Evolutionary conservation across 2,329 filamentous ascomycete genomes (phyloP).

Genomic region (Diaporthe citriasiana): DNA sequence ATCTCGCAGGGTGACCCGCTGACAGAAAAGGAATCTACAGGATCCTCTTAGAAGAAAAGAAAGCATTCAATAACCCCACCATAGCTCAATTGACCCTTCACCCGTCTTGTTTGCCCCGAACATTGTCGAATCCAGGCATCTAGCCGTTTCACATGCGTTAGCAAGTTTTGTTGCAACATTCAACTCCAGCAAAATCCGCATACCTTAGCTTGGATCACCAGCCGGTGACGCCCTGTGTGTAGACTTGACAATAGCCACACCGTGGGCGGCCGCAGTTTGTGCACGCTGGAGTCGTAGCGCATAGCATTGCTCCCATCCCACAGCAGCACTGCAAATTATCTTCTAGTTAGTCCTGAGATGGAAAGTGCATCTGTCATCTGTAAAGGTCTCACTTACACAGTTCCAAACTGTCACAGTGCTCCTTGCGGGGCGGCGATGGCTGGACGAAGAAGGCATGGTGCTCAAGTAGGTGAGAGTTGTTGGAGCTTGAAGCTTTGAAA

Average conservation of each 20-base stretch:
- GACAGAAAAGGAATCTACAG: not conserved
- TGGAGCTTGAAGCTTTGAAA: not conserved
- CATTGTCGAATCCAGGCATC: too few relatives aligned
- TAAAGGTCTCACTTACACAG: conserved; percentile 2
- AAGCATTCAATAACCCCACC: not conserved
- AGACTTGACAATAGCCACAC: not conserved
- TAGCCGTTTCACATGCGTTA: not conserved
- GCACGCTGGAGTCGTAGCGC: not conserved
- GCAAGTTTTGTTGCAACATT: not conserved
- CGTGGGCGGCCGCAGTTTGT: not conserved
- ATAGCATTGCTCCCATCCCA: conserved; percentile 7
- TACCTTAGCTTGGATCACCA: not conserved
- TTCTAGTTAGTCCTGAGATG: not conserved
- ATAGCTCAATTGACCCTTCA: not conserved
- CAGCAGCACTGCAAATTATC: not conserved
- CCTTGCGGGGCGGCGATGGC: not conserved
- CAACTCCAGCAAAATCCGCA: not conserved
- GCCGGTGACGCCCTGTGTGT: not conserved
- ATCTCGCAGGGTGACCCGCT: conserved; percentile 24
- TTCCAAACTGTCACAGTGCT: conserved; percentile 2
- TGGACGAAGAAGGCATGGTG: conserved; percentile 20
- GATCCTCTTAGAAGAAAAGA: not conserved
- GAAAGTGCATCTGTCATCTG: not conserved
- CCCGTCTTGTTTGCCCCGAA: not conserved
- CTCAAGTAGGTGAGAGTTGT: not conserved